Percentiles rank a stretch among this genome's conserved stretches.
phyloP scores from a whole-genome alignment of 169 alveolate species.

The Amoebophrya sp. region DNA sequence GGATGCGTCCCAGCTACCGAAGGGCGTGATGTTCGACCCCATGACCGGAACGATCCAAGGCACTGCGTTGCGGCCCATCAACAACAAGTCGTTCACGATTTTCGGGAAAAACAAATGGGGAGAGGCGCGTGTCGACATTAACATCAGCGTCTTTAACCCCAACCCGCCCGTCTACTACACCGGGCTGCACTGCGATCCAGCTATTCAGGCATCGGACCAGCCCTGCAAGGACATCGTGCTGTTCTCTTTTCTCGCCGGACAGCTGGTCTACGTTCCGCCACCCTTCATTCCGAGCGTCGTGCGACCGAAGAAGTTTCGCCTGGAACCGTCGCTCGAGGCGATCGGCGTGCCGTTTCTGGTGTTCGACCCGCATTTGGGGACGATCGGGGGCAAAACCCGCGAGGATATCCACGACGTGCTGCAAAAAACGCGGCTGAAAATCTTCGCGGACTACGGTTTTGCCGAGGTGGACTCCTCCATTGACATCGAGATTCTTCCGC shows the following conservation, averaged over 20 bases:
- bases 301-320: neutral
- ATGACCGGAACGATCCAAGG: neutral
- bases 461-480: neutral
- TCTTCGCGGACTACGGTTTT: neutral
- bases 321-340: neutral
- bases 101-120: neutral
- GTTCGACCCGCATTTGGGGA: neutral
- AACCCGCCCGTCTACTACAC: neutral
- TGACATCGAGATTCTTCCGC: neutral
- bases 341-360: neutral
- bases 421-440: neutral
- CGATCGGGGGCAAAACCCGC: neutral
- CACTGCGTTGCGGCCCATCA: neutral
- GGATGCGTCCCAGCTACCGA: neutral
- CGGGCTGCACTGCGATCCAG: neutral
- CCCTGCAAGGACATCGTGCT: neutral
- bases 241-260: neutral
- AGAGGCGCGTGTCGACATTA: neutral
- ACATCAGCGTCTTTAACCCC: neutral
- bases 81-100: neutral
- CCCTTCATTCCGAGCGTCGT: neutral
- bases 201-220: neutral
- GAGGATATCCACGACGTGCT: constrained; percentile 15
- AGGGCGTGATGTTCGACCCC: neutral
- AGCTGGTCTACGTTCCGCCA: neutral